A percentile compares a stretch with the other conserved stretches of the same genome.
Evolutionary conservation across 176 grass and related monocot species (phyloP).

Genomic region (Oryza meridionalis): DNA sequence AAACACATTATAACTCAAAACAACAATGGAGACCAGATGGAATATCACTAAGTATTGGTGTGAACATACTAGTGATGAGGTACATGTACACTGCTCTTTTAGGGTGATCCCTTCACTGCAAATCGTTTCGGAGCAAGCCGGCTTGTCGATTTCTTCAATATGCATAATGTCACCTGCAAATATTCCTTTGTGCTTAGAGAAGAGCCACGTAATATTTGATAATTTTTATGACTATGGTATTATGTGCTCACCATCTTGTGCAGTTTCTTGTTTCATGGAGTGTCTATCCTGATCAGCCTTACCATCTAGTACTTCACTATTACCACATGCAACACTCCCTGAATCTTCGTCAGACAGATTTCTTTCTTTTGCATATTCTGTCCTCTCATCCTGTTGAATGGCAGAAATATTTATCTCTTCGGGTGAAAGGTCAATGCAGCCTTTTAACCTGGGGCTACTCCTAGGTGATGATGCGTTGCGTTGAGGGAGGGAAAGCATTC

Average conservation of each 20-base stretch:
- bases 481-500: constrained; percentile 66
- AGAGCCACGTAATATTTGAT: background rate
- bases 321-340: constrained; percentile 17
- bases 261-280: constrained; percentile 37
- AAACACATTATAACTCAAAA: constrained; percentile 23
- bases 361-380: constrained; percentile 34
- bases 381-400: constrained; percentile 26
- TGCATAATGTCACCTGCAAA: constrained; percentile 32
- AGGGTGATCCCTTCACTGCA: background rate
- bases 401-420: constrained; percentile 33
- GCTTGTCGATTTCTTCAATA: constrained; percentile 25
- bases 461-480: constrained; percentile 40
- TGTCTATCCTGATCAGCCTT: constrained; percentile 37
- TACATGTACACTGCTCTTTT: constrained; percentile 36
- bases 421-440: constrained; percentile 43
- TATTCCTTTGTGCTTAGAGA: constrained; percentile 10
- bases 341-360: constrained; percentile 10
- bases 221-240: background rate
- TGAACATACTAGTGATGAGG: constrained; percentile 27
- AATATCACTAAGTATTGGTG: background rate
- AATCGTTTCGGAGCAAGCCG: constrained; percentile 15
- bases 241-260: constrained; percentile 33
- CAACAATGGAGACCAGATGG: constrained; percentile 6
- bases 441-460: constrained; percentile 33
- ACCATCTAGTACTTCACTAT: constrained; percentile 4